Conservation (phyloP, 148 eudicot species). For the Rhododendron henanense region DNA sequence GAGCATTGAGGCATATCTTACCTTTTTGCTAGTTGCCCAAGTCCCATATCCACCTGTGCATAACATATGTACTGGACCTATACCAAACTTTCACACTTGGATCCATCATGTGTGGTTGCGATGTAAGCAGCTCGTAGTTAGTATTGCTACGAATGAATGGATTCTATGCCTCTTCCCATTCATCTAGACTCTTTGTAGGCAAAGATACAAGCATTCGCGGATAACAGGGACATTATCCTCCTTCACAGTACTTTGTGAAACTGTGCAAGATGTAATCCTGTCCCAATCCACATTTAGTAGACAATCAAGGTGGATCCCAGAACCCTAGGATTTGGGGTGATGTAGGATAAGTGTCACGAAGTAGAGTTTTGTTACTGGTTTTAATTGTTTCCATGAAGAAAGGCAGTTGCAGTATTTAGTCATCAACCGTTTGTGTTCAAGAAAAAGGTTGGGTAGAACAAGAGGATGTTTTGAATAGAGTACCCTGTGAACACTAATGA, state of each 20-base stretch:
- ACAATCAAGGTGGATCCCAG: not conserved
- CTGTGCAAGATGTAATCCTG: not conserved
- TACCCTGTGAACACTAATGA: not conserved
- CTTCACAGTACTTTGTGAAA: not conserved
- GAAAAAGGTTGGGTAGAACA: not conserved
- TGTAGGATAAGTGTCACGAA: not conserved
- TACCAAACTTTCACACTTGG: not conserved
- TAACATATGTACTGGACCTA: not conserved
- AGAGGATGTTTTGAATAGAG: not conserved
- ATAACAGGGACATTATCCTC: not conserved
- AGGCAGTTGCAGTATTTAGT: not conserved
- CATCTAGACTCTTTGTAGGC: not conserved
- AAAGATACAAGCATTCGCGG: not conserved
- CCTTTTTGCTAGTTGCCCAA: not conserved
- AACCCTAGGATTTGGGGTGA: not conserved
- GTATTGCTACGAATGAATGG: not conserved
- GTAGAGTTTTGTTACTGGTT: not conserved
- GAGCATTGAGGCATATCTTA: not conserved
- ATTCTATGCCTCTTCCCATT: not conserved
- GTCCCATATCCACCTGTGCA: not conserved
- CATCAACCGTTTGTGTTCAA: not conserved
- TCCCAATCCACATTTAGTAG: not conserved
- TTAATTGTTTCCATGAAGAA: not conserved
- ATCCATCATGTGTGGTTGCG: not conserved
- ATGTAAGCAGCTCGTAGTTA: not conserved